Evolutionary conservation across 345 rosid species (phyloP), one percentile per base, ranked within the genome.

Genomic region (Eucalyptus viminalis): DNA sequence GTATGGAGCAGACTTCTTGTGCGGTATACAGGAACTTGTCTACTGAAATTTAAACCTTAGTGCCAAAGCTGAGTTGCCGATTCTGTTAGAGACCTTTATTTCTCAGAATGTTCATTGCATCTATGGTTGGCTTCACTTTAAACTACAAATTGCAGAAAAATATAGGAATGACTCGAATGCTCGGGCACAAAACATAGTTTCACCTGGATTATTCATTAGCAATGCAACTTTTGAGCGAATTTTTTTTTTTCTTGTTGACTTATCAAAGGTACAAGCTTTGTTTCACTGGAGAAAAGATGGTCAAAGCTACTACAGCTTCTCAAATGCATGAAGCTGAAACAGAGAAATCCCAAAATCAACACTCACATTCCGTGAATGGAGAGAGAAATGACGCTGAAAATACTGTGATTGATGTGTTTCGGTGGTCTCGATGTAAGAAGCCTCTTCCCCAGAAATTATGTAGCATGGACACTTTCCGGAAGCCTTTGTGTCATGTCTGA

Each of bases 381-480:
- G 99, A 98, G 87, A 96, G 96, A 90, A 90, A 83, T 47, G 98
- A 97, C 47, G 25, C 93, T 54, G 99, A 98, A 87, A 94, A 90
- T 90, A 89, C 90, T 49, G 87, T 96, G 89, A 90, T 95, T 3
- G 99, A 98, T 87, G 95, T 94, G 51, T 98, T 98, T 90, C 95
- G 99, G 83, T 98, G 99, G 99, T 96, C 99, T 43, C 94, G 95
- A 31, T 97, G 99, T 86, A 97, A 94, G 97, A 47, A 47, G 5
- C 49, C 49, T 47, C 49, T 47, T 47, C 49, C n/a, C n/a, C n/a
- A n/a, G n/a, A n/a, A n/a, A n/a, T n/a, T n/a, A n/a, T n/a, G n/a
- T n/a, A n/a, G n/a, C n/a, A n/a, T n/a, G n/a, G n/a, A n/a, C n/a
- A n/a, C n/a, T n/a, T n/a, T n/a, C n/a, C n/a, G n/a, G n/a, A n/a